Evolutionary conservation across 2,329 filamentous ascomycete genomes (phyloP).

Genomic region (Botrytis sinoallii): DNA sequence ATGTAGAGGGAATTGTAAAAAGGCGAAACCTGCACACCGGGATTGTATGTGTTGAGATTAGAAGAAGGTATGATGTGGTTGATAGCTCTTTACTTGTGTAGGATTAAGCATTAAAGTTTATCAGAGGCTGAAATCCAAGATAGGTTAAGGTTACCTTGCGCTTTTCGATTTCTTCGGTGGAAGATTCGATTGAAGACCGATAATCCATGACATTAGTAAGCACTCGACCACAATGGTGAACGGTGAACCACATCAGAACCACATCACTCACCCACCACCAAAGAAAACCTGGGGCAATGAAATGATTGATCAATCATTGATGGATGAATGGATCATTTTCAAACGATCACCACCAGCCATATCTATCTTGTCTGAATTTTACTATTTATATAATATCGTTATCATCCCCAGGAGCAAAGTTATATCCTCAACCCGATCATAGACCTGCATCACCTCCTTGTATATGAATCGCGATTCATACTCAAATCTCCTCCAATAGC

Average conservation of each 20-base stretch:
- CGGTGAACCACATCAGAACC: neutral
- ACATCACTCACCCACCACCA: neutral
- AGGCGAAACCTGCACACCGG: conserved; percentile 37
- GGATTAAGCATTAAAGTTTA: conserved; percentile 15
- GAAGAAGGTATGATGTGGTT: conserved; percentile 6
- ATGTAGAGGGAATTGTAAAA: conserved; percentile 29
- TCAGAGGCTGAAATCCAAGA: conserved; percentile 16
- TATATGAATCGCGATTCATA: neutral
- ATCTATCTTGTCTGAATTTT: neutral
- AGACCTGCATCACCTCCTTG: neutral
- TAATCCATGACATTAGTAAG: neutral
- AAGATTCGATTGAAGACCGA: neutral
- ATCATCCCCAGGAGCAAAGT: neutral
- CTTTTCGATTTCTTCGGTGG: conserved; percentile 6
- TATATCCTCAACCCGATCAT: neutral
- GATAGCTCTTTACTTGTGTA: conserved; percentile 15
- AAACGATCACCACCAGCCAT: neutral
- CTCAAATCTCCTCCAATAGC: neutral
- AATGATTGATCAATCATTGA: neutral
- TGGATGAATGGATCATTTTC: neutral
- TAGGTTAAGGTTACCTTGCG: conserved; percentile 8
- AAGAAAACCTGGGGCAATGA: neutral
- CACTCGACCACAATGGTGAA: neutral
- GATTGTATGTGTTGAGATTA: conserved; percentile 3
- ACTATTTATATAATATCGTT: neutral